Conservation (phyloP, 2,329 filamentous ascomycete species). For the Ceratocystiopsis brevicomis region DNA sequence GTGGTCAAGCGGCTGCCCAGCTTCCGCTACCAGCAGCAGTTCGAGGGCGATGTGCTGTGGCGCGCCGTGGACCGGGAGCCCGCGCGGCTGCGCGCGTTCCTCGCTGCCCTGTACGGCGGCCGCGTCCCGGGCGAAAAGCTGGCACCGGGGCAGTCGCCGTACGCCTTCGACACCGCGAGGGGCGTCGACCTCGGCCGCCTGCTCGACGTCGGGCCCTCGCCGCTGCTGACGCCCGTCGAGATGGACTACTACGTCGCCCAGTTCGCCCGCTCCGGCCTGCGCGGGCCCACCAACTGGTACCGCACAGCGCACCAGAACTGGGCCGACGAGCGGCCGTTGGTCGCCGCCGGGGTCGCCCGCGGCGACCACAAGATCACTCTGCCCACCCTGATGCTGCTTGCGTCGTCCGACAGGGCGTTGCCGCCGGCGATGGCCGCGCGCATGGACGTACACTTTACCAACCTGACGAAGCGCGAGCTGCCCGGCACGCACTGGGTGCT, state of each 20-base stretch:
- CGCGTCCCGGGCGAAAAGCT: slow-evolving; percentile 21
- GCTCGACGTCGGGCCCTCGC: slow-evolving; percentile 32
- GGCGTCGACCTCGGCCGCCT: slow-evolving; percentile 49
- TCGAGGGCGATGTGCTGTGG: slow-evolving; percentile 47
- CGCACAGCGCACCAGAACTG: slow-evolving; percentile 53
- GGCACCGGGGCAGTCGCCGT: slow-evolving; percentile 15
- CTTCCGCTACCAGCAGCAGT: slow-evolving; percentile 71
- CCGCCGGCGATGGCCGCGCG: slow-evolving; percentile 48
- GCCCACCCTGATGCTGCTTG: slow-evolving; percentile 59
- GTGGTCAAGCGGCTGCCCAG: slow-evolving; percentile 41
- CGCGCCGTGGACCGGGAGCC: slow-evolving; percentile 36
- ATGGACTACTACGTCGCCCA: slow-evolving; percentile 58
- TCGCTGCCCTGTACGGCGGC: slow-evolving; percentile 55
- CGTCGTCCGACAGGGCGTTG: slow-evolving; percentile 51
- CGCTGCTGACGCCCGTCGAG: slow-evolving; percentile 47
- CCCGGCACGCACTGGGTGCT: slow-evolving; percentile 65
- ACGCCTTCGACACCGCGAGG: slow-evolving; percentile 22
- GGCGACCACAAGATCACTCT: slow-evolving; percentile 27
- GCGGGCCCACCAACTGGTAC: slow-evolving; percentile 81
- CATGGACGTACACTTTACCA: slow-evolving; percentile 51
- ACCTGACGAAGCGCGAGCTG: slow-evolving; percentile 47
- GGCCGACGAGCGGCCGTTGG: slow-evolving; percentile 49
- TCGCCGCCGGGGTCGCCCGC: slow-evolving; percentile 30
- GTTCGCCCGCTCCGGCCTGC: slow-evolving; percentile 53
- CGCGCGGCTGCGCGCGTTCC: slow-evolving; percentile 40